Base-by-base conservation (phyloP, 768 basidiomycete species). In the Boletus rubroflammeus region DNA sequence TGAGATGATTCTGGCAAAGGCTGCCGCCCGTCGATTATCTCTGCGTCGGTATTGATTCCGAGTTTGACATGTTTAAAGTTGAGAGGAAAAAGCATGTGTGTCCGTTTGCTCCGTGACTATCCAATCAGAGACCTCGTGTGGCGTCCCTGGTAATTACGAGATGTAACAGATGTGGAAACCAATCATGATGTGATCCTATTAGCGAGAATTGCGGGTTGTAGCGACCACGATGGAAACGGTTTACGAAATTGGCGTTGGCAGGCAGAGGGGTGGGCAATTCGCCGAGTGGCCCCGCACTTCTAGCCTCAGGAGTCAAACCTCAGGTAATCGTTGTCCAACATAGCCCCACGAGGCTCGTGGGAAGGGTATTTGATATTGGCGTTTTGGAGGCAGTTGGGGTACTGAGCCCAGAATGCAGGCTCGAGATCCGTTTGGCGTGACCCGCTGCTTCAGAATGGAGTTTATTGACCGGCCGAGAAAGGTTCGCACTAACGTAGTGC, bases 81-180 rank as follows among this genome's bases (percentile, higher is more conserved):
- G 53, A 52, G 53, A 42, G 55, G 38, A 32, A 35, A 43, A 46
- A 21, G 39, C 21, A 26, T 47, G 62, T 55, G 51, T 44, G 38
- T 60, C 60, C 62, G 60, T 60, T 58, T 61, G 55, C 56, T 62
- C 68, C 63, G 56, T 51, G 50, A 47, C 38, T 48, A 47, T 52
- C 58, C 60, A 58, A 64, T 66, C 58, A 54, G 55, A 55, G 47
- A 39, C 48, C 43, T 62, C 23, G 58, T 52, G 63, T 54, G 55
- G 58, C 52, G 54, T 49, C 57, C 62, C 69, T 67, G 56, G 58
- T 36, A 38, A 62, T 62, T 63, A 64, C 56, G 61, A 63, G 46
- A 62, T 49, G 50, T 25, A 45, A 35, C 56, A 57, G 41, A 55
- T 59, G 60, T 49, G 57, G 70, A 58, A 55, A 59, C 50, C 51